Evolutionary conservation across 2,329 filamentous ascomycete species (phyloP).

Genomic region (Fusarium fracticaudum): DNA sequence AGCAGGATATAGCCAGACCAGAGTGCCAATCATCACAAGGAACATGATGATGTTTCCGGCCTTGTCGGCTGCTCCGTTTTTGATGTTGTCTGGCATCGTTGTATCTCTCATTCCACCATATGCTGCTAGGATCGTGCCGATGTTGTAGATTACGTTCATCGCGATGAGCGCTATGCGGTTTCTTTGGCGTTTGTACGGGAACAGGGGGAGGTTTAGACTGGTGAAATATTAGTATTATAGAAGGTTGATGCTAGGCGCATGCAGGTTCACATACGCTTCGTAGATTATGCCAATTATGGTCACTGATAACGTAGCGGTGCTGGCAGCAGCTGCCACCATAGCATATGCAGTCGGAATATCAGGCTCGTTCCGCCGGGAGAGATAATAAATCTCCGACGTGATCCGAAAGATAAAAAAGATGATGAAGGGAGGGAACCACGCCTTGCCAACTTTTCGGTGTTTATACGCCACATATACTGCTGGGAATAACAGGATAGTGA

Average conservation of each 20-base stretch:
- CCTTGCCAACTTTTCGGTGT: not conserved
- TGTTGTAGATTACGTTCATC: not conserved
- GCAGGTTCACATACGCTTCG: not conserved
- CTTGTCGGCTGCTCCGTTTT: not conserved
- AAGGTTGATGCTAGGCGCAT: not conserved
- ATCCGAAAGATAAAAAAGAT: not conserved
- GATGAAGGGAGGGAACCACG: not conserved
- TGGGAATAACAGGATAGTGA: not conserved
- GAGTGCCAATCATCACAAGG: not conserved
- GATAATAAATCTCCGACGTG: not conserved
- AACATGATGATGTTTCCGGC: not conserved
- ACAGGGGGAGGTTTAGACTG: not conserved
- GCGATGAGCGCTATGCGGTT: not conserved
- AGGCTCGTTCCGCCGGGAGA: not conserved
- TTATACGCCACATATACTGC: not conserved
- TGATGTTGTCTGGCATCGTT: not conserved
- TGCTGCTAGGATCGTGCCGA: not conserved
- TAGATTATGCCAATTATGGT: not conserved
- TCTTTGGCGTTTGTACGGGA: not conserved
- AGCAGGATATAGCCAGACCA: not conserved
- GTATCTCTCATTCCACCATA: not conserved
- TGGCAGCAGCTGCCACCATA: not conserved
- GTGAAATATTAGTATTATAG: fast-evolving
- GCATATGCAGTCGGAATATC: not conserved
- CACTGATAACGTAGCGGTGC: not conserved